Percentiles rank a stretch among this genome's conserved stretches.
Conservation (phyloP, 2,329 filamentous ascomycete species). For the Coleophoma eucalyptorum region DNA sequence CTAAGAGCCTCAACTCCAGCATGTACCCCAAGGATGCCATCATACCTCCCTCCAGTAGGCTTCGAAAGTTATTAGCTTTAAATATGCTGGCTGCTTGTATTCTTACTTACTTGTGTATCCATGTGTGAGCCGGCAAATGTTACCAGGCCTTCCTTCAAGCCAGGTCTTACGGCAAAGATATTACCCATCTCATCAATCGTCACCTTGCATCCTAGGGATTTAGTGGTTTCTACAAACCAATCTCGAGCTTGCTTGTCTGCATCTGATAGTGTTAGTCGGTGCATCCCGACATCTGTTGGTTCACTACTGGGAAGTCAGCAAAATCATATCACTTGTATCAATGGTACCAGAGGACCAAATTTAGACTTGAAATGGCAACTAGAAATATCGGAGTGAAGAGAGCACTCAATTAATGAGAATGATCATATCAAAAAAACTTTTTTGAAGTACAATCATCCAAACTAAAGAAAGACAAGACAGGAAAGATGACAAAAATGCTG, state of each 20-base stretch:
- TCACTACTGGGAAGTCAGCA: slow-evolving; percentile 28
- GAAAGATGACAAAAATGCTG: too few species aligned
- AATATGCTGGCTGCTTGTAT: slow-evolving; percentile 39
- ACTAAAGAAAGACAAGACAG: not conserved
- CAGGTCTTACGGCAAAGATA: slow-evolving; percentile 69
- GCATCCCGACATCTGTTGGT: slow-evolving; percentile 70
- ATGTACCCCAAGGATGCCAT: slow-evolving; percentile 72
- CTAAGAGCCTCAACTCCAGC: slow-evolving; percentile 71
- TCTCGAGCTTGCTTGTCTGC: slow-evolving; percentile 67
- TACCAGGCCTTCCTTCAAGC: slow-evolving; percentile 53
- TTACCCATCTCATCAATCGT: slow-evolving; percentile 76
- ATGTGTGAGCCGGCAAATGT: slow-evolving; percentile 70
- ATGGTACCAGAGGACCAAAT: not conserved
- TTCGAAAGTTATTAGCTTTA: slow-evolving; percentile 20
- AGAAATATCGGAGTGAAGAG: too few species aligned
- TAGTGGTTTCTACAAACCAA: slow-evolving; percentile 68
- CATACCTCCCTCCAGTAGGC: slow-evolving; percentile 64
- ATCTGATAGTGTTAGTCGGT: slow-evolving; percentile 67
- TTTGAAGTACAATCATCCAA: too few species aligned
- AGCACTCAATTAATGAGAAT: too few species aligned
- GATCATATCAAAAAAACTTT: too few species aligned
- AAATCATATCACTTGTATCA: not conserved
- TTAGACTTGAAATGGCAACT: not conserved
- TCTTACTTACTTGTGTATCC: slow-evolving; percentile 46
- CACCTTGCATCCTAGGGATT: slow-evolving; percentile 61